Percentiles rank a stretch among this genome's conserved stretches.
phyloP scores from a whole-genome alignment of 1,284 basidiomycete genomes.

The Marasmius oreades region DNA sequence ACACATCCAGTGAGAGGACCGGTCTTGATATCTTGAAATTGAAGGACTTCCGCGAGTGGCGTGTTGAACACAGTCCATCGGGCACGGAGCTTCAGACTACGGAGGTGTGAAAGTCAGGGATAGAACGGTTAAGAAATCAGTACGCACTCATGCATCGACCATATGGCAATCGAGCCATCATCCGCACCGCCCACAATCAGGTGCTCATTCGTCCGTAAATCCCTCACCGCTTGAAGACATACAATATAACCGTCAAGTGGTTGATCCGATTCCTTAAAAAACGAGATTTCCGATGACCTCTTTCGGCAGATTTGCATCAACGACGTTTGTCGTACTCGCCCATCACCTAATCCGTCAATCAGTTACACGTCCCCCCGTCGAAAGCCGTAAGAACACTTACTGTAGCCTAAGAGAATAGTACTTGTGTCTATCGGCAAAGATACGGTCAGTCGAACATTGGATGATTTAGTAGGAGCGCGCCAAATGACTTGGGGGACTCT shows the following conservation, averaged over 20 bases:
- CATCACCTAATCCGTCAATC: slow-evolving; percentile 52
- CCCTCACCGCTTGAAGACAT: slow-evolving; percentile 50
- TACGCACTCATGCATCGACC: slow-evolving; percentile 54
- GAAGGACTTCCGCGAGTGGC: slow-evolving; percentile 56
- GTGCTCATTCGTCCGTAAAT: slow-evolving; percentile 51
- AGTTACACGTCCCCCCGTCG: not conserved
- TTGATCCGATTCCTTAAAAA: slow-evolving; percentile 31
- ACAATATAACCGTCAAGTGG: slow-evolving; percentile 47
- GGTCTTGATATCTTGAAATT: slow-evolving; percentile 52
- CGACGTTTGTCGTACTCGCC: slow-evolving; percentile 41
- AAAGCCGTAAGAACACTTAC: slow-evolving; percentile 35
- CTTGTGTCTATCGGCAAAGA: slow-evolving; percentile 57
- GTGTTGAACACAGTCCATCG: slow-evolving; percentile 69
- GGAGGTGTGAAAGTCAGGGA: slow-evolving; percentile 23
- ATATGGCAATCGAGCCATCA: slow-evolving; percentile 72
- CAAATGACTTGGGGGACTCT: slow-evolving; percentile 15
- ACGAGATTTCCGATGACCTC: slow-evolving; percentile 23
- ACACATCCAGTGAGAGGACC: slow-evolving; percentile 68
- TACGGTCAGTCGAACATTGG: slow-evolving; percentile 34
- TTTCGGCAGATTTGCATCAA: slow-evolving; percentile 29
- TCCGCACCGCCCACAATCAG: slow-evolving; percentile 69
- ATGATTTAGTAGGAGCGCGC: slow-evolving; percentile 5
- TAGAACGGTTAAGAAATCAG: not conserved
- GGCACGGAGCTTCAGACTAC: slow-evolving; percentile 60
- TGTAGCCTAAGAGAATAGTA: slow-evolving; percentile 54